Percentiles rank a stretch among this genome's conserved stretches.
Conservation (phyloP, 2,329 filamentous ascomycete genomes). For the Biscogniauxia marginata region DNA sequence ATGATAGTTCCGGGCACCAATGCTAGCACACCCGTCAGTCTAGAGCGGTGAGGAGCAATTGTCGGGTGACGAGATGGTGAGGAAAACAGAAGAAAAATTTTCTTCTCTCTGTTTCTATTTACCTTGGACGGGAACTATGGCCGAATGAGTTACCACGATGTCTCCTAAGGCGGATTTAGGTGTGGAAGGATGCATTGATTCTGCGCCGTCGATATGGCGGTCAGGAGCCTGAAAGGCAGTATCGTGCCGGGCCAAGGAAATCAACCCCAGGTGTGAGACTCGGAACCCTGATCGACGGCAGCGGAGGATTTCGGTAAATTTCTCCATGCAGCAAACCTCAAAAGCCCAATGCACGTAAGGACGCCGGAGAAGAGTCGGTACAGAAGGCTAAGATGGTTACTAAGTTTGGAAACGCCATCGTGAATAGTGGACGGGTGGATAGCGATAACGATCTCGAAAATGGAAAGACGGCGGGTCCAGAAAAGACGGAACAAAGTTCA, state of each 20-base stretch:
- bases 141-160: slow-evolving; percentile 13
- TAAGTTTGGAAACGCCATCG: slow-evolving; percentile 1
- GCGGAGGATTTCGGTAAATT: slow-evolving; percentile 13
- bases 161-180: slow-evolving; percentile 13
- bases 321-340: slow-evolving; percentile 14
- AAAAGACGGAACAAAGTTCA: background rate
- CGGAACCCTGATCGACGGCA: slow-evolving; percentile 15
- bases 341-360: background rate
- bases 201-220: slow-evolving; percentile 31
- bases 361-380: background rate
- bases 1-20: slow-evolving; percentile 17
- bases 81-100: background rate
- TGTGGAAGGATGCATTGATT: slow-evolving; percentile 19
- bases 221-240: slow-evolving; percentile 25
- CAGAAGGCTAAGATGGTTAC: too few relatives aligned
- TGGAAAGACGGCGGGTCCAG: too few relatives aligned
- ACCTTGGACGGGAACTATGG: slow-evolving; percentile 12
- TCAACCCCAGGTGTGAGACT: slow-evolving; percentile 3
- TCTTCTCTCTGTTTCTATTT: background rate
- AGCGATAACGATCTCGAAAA: background rate
- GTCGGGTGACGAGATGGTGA: slow-evolving; percentile 3
- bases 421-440: slow-evolving; percentile 1
- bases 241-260: slow-evolving; percentile 10
- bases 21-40: slow-evolving; percentile 18
- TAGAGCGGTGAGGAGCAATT: slow-evolving; percentile 25